These are phyloP conservation scores for Pleurotus tuber-regium DNA, from an alignment of 768 basidiomycete genomes.

Conservation along the genomic window DNA sequence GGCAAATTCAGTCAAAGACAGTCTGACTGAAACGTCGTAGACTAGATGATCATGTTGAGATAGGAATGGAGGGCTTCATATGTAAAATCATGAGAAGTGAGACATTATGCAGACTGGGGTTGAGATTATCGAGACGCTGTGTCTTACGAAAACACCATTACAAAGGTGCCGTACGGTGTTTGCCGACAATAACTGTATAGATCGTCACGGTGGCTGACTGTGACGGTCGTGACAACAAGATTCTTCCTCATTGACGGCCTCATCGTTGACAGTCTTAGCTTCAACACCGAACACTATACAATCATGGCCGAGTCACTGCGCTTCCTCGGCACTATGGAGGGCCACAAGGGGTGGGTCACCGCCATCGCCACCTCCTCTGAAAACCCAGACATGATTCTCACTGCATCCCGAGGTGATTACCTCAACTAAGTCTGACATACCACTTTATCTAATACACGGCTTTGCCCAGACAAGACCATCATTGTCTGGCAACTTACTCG, in stretches of 20 bases:
- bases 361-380: constrained; percentile 98
- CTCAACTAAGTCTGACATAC: neutral
- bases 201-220: constrained; percentile 61
- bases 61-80: too few species aligned
- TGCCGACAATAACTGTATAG: constrained; percentile 60
- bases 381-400: constrained; percentile 99
- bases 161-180: constrained; percentile 13
- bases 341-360: constrained; percentile 98
- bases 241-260: constrained; percentile 28
- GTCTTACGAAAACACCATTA: too few species aligned
- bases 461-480: constrained; percentile 90
- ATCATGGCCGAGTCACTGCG: constrained; percentile 83
- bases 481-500: constrained; percentile 99
- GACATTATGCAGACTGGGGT: too few species aligned
- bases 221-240: constrained; percentile 32
- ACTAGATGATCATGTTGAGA: too few species aligned
- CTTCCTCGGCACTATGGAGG: constrained; percentile 88
- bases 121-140: too few species aligned
- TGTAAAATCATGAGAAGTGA: too few species aligned
- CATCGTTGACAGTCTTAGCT: constrained; percentile 27
- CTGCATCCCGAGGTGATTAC: constrained; percentile 88
- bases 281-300: constrained; percentile 32
- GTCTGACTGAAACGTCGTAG: too few species aligned
- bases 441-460: constrained; percentile 22
- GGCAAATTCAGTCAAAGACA: too few species aligned